These are phyloP conservation scores for Artemisia annua DNA, from an alignment of 129 eudicot species.

Conservation along the genomic window DNA sequence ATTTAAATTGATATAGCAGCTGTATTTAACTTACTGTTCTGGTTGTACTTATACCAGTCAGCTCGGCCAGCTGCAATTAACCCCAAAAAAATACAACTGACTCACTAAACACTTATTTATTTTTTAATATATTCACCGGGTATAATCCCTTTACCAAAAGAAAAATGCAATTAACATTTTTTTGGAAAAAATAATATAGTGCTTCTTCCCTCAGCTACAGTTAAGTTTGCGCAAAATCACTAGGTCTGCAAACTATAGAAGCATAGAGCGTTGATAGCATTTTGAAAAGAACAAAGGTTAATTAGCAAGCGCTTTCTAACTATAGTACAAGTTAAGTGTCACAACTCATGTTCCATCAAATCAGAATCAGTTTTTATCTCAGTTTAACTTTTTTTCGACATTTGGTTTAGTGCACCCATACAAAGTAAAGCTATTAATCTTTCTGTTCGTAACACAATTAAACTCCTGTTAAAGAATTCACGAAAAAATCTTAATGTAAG, in stretches of 20 bases:
- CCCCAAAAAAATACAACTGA: no score
- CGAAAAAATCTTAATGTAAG: neutral
- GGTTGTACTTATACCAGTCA: no score
- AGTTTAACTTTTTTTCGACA: neutral
- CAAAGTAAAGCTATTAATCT: neutral
- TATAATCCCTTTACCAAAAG: no score
- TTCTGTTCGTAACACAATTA: no score
- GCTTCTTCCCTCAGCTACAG: no score
- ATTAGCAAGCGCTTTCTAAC: neutral
- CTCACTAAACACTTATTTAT: no score
- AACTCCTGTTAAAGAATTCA: neutral
- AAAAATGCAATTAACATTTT: no score
- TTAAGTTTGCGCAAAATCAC: no score
- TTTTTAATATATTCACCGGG: no score
- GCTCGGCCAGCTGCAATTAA: no score
- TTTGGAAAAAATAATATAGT: no score
- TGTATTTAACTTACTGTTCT: constrained; percentile 52
- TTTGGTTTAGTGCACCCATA: neutral
- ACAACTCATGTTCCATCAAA: neutral
- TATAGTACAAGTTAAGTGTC: neutral
- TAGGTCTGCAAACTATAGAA: no score
- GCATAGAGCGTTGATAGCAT: neutral
- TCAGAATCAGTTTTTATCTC: neutral
- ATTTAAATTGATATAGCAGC: constrained; percentile 36
- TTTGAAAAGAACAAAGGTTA: neutral